Evolutionary conservation across 2,329 filamentous ascomycete species (phyloP).

Genomic region (Cercospora sp.): DNA sequence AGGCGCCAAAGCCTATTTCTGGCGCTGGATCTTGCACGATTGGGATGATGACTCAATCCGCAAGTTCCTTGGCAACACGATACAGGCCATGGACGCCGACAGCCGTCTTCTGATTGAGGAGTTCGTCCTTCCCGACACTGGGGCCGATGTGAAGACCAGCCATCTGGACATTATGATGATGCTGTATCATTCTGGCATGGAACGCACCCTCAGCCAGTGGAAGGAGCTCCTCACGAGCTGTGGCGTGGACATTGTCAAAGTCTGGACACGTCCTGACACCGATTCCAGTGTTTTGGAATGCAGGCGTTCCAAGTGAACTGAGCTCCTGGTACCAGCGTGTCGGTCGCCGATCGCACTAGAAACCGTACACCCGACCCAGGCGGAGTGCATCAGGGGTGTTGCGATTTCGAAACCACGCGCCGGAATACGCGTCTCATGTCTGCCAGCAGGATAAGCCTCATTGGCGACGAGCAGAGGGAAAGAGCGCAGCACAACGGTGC

Average conservation of each 20-base stretch:
- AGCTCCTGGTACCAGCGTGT: background rate
- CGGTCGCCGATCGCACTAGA: background rate
- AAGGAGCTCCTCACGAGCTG: constrained; percentile 1
- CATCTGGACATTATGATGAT: constrained; percentile 21
- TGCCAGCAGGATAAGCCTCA: background rate
- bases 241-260: constrained; percentile 15
- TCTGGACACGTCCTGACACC: constrained; percentile 17
- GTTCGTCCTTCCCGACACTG: constrained; percentile 25
- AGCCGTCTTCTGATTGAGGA: constrained; percentile 32
- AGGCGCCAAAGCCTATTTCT: constrained; percentile 31
- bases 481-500: background rate
- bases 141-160: constrained; percentile 15
- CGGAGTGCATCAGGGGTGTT: background rate
- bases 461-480: background rate
- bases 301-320: background rate
- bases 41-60: constrained; percentile 30
- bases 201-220: constrained; percentile 17
- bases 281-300: constrained; percentile 18
- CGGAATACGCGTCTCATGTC: background rate
- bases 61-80: constrained; percentile 26
- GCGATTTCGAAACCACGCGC: background rate
- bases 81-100: constrained; percentile 25
- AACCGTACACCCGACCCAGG: background rate
- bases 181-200: constrained; percentile 17
- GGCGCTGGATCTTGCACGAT: constrained; percentile 32